These are phyloP conservation scores for Vachellia collinsii DNA, from an alignment of 306 rosid species.

Conservation along the genomic window DNA sequence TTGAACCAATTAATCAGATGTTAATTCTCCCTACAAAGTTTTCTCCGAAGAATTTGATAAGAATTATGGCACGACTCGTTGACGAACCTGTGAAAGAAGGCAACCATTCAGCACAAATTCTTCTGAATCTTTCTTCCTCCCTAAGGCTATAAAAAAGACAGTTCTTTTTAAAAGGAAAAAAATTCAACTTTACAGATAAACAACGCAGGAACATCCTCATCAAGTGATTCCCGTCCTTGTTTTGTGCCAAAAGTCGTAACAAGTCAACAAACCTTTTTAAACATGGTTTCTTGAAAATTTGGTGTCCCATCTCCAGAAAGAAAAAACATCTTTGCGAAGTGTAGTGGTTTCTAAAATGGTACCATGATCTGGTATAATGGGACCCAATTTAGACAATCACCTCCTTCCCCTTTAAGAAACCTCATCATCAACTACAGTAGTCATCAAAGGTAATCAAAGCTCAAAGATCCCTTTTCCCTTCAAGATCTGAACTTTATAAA, in stretches of 20 bases:
- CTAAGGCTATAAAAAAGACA: neutral
- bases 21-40: neutral
- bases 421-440: neutral
- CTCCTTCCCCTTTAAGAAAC: slow-evolving; percentile 9
- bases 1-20: neutral
- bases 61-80: neutral
- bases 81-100: neutral
- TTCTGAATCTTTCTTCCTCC: neutral
- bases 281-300: neutral
- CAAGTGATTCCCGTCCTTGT: neutral
- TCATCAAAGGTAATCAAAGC: neutral
- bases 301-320: neutral
- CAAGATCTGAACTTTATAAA: neutral
- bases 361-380: neutral
- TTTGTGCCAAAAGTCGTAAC: neutral
- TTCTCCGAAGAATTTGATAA: neutral
- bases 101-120: neutral
- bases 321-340: neutral
- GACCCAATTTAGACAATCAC: neutral
- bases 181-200: slow-evolving; percentile 2
- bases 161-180: neutral
- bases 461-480: neutral
- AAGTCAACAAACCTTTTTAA: neutral
- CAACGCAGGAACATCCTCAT: slow-evolving; percentile 18
- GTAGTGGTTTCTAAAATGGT: neutral